Evolutionary conservation across 257 asterid genomes (phyloP).

Genomic region (Cruciata laevipes): DNA sequence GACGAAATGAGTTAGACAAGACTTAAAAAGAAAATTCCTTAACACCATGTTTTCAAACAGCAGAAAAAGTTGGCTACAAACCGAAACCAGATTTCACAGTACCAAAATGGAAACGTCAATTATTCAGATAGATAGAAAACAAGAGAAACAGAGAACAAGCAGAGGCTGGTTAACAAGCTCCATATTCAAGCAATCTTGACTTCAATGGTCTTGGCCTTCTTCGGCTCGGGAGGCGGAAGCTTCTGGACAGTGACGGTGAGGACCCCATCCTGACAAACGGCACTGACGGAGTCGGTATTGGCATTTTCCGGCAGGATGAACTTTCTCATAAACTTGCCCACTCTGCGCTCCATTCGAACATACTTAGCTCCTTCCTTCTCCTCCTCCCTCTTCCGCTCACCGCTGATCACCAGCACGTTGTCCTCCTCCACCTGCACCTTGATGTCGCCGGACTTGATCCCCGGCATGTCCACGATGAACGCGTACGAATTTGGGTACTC

Average conservation of each 20-base stretch:
- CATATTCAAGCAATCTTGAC: conserved; percentile 33
- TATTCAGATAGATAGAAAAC: too few relatives aligned
- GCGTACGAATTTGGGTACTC: conserved; percentile 16
- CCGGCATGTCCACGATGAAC: conserved; percentile 37
- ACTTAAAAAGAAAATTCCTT: too few relatives aligned
- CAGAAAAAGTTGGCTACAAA: too few relatives aligned
- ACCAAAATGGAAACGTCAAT: too few relatives aligned
- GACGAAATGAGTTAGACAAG: too few relatives aligned
- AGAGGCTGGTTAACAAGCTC: too few relatives aligned
- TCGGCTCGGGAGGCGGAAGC: conserved; percentile 76
- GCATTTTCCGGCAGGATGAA: conserved; percentile 34
- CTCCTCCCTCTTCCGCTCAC: conserved; percentile 22
- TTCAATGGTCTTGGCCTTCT: conserved; percentile 61
- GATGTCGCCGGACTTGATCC: conserved; percentile 19
- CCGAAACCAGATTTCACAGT: too few relatives aligned
- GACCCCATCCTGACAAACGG: conserved; percentile 24
- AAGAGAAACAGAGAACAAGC: too few relatives aligned
- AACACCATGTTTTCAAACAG: too few relatives aligned
- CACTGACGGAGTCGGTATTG: conserved; percentile 10
- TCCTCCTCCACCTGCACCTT: conserved; percentile 28
- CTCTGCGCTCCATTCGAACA: conserved; percentile 26
- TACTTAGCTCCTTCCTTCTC: conserved; percentile 17
- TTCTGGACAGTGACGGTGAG: conserved; percentile 31
- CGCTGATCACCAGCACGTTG: conserved; percentile 22
- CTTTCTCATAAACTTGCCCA: conserved; percentile 27